Base-by-base conservation (phyloP, 148 eudicot species). In the Rhododendron griersonianum region DNA sequence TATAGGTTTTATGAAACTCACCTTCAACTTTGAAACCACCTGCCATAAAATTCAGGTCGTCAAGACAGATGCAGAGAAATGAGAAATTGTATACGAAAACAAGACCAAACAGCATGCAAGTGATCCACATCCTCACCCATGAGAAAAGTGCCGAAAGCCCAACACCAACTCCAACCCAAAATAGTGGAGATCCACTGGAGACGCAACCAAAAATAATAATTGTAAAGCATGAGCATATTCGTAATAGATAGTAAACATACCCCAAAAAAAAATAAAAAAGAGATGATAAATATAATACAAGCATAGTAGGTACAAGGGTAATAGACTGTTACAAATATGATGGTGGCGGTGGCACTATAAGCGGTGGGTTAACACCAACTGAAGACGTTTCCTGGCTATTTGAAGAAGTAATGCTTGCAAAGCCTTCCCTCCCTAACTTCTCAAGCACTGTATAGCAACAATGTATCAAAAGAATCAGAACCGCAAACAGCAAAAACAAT, bases 131-230 rank as follows among this genome's bases (percentile, higher is more conserved):
- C 41, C 91, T 86, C 67, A 92, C 94, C 95, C 95, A 93, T 84
- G 99, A 92, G 84, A 93, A 95, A 61, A 95, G 87, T 7, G 96
- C 99, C 63, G 99, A 95, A 73, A 92, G 80, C 45, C 93, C 99
- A 87, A 96, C 98, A 87, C 99, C 99, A 92, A 96, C 93, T 89
- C 97, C 99, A 90, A 96, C 91, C 99, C 99, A 96, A 86, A 96
- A 95, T 83, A 96, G 91, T 80, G 97, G 99, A 57, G 99, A 95
- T 71, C 98, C 98, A 77, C 99, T 96, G 86, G 15, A 89, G 84
- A 84, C 63, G 85, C 48, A 53, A 86, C n/a, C 45, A 74, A 69
- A 78, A 86, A 10, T 41, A 23, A 67, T 48, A 41, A 30, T 59
- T 48, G 51, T 19, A 78, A 50, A 37, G 23, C 44, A 83, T 84